These are phyloP conservation scores for Colletotrichum sp. DNA, from an alignment of 2,329 filamentous ascomycete species.

Conservation along the genomic window DNA sequence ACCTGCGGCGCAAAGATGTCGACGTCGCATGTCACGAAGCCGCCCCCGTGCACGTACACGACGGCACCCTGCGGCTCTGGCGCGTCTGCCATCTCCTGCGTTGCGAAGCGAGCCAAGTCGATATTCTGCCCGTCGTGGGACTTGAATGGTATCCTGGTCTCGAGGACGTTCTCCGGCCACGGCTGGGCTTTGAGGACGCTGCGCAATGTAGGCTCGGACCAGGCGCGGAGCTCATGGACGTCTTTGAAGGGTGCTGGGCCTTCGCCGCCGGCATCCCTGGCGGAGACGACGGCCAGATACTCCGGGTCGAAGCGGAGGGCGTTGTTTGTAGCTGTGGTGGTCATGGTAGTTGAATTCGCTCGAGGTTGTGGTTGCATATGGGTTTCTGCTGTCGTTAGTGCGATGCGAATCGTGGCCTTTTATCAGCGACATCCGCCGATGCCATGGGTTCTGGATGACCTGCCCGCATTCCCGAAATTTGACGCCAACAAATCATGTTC, in stretches of 20 bases:
- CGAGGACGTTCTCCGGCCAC: neutral
- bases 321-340: neutral
- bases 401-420: neutral
- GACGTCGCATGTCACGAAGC: slow-evolving; percentile 38
- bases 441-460: neutral
- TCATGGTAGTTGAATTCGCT: neutral
- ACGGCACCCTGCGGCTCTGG: slow-evolving; percentile 29
- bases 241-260: neutral
- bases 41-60: slow-evolving; percentile 46
- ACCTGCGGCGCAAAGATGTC: slow-evolving; percentile 29
- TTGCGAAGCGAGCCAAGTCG: neutral
- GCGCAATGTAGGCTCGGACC: neutral
- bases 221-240: neutral
- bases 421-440: neutral
- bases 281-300: slow-evolving; percentile 1
- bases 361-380: neutral
- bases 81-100: neutral
- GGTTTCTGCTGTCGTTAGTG: neutral
- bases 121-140: slow-evolving; percentile 6
- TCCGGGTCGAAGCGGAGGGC: slow-evolving; percentile 12
- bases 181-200: neutral
- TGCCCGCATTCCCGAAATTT: slow-evolving; percentile 10
- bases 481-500: neutral
- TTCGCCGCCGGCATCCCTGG: neutral
- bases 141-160: neutral